These are phyloP conservation scores for Neonothopanus nambi DNA, from an alignment of 1,284 basidiomycete genomes.

Conservation along the genomic window DNA sequence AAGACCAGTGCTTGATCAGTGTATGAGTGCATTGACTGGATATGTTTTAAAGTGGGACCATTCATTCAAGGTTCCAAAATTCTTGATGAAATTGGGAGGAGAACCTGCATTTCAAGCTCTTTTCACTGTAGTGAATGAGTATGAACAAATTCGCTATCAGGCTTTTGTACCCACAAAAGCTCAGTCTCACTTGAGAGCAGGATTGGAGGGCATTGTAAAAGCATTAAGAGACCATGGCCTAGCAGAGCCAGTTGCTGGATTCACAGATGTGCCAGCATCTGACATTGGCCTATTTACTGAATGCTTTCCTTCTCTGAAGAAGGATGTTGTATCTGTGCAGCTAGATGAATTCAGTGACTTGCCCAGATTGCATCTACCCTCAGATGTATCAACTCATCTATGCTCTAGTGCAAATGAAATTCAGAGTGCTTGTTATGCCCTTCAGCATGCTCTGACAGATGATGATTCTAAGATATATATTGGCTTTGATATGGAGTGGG, in stretches of 20 bases:
- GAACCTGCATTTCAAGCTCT: slow-evolving; percentile 12
- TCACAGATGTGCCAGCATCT: slow-evolving; percentile 15
- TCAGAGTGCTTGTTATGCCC: slow-evolving; percentile 1
- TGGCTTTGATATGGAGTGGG: slow-evolving; percentile 26
- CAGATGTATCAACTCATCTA: slow-evolving; percentile 5
- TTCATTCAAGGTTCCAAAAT: slow-evolving; percentile 8
- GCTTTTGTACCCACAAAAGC: slow-evolving; percentile 14
- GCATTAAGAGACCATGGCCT: slow-evolving; percentile 16
- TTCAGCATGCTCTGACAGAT: background rate
- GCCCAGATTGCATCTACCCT: slow-evolving; percentile 3
- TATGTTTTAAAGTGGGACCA: slow-evolving; percentile 6
- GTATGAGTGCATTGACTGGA: background rate
- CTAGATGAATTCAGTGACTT: slow-evolving; percentile 12
- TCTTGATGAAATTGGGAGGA: slow-evolving; percentile 4
- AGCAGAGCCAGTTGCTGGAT: slow-evolving; percentile 15
- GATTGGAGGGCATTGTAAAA: slow-evolving; percentile 10
- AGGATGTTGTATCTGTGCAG: slow-evolving; percentile 11
- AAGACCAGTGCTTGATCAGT: slow-evolving; percentile 4
- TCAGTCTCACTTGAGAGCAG: slow-evolving; percentile 14
- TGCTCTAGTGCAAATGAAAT: slow-evolving; percentile 7
- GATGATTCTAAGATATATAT: slow-evolving; percentile 7
- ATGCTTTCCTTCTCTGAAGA: slow-evolving; percentile 16
- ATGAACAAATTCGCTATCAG: slow-evolving; percentile 16
- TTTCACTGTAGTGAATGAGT: slow-evolving; percentile 19
- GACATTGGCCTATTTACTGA: slow-evolving; percentile 15